Evolutionary conservation across 1,139 yeast species (phyloP), one percentile per base, ranked within the genome.

Genomic region (Wickerhamiella pararugosa): DNA sequence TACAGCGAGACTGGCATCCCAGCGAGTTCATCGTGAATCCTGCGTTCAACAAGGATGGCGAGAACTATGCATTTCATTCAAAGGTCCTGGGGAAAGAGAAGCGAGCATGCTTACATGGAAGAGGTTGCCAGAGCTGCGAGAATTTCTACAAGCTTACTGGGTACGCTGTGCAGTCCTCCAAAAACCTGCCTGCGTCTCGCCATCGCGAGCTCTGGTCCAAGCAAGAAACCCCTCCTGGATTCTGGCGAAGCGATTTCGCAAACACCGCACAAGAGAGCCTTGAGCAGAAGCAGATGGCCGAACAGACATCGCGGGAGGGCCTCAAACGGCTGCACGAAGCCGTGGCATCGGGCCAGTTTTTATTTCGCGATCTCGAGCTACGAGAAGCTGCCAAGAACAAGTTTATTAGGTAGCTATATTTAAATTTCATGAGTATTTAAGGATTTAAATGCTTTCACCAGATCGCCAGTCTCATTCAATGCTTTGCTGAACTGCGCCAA

Each of bases 1-100:
- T 41, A 7, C n/a, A 7, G 6, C 41, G 44, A 2, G 30, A 34
- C 9, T 41, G 44, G 44, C 44, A 41, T 33, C 44, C 44, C 6
- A 37, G 27, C n/a, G 44, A 41, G n/a, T 41, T 41, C 25, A 34
- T 37, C 25, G 34, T 41, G 9, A 41, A 41, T 10, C 39, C 41
- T 3, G 39, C 25, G n/a, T 9, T 15, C 29, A 40, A 40, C 29
- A 8, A 8, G n/a, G 42, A 21, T 1, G 37, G 42, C 9, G 8
- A 25, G 5, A 7, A 31, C n/a, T 36, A 32, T 25, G 42, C 42
- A 5, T 39, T 34, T 36, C 37, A 34, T n/a, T 37, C 34, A 29
- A 39, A 39, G 32, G 27, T 39, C 9, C 15, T 34, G 25, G 42
- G 42, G 4, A 39, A 39, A 8, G 33, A 32, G n/a, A 15, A 15